Evolutionary conservation across 306 rosid genomes (phyloP), one percentile per base, ranked within the genome.

Genomic region (Glycine soja): DNA sequence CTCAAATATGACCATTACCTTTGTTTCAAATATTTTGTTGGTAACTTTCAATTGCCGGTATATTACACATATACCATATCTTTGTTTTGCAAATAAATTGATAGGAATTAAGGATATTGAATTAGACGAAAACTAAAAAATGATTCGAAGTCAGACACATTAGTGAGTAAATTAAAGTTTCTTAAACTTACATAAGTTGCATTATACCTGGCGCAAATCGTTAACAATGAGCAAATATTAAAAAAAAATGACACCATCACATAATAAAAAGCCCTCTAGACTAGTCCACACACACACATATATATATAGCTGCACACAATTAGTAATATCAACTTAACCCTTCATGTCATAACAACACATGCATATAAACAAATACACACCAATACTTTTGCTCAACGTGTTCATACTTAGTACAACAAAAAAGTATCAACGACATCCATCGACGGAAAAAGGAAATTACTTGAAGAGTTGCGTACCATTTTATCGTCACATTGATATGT

Each of bases 401-500:
- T 77, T 43, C 76, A 87, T 80, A 70, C 50, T 52, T 36, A 70
- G 56, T 71, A 78, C 80, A 73, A 74, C 64, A 48, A 52, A 68
- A 24, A 32, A 18, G 8, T 66, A 51, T 24, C 46, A 61, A 34
- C 38, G 1, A 59, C 56, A 72, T 32, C 72, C 79, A 77, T 45
- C 45, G 32, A 54, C 6, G 63, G 19, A n/a, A 59, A 87, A 82
- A 61, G 71, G 56, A 85, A 79, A 77, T 78, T 66, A 32, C 83
- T 78, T 72, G 53, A 79, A 86, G 53, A 73, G 75, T 82, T 71
- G 72, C 82, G 80, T 85, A 88, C 83, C 86, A 83, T 75, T 74
- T 71, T 71, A 52, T 77, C 51, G 12, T 62, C 75, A 36, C 40
- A 36, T 76, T 57, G 58, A 75, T 24, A 24, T 6, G 51, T 58